Base-by-base conservation (phyloP, 345 rosid genomes). In the Aquilaria malaccensis region DNA sequence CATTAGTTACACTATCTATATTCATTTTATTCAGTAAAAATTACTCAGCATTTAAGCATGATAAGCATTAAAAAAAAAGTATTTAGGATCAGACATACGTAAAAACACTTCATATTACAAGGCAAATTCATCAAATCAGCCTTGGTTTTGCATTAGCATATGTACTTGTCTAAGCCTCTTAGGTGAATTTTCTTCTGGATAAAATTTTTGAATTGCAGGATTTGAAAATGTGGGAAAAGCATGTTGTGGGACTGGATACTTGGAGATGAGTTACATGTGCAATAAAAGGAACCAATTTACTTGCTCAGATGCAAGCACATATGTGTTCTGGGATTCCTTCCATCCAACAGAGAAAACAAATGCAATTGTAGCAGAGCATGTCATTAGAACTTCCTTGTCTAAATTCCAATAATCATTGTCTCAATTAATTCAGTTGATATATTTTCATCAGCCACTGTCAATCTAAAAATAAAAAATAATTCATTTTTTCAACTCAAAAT, bases 251-350 rank as follows among this genome's bases (percentile, higher is more conserved):
- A 83, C 85, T 0, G 89, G 95, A 53, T 62, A 58, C 60, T 65
- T 80, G 48, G 92, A 88, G 83, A 79, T 85, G 85, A 63, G 91
- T 64, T 85, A 81, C 79, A 3, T 77, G 77, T 87, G 88, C 59
- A 52, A 76, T 58, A 76, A 56, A 60, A 56, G 30, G 63, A 84
- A 71, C 59, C 86, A 82, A 2, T 77, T 82, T 52, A 82, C 91
- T 31, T 84, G 91, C 59, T 52, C 79, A n/a, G 84, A 87, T 55
- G 87, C 85, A 14, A 76, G 70, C 58, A 69, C 63, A 33, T 85
- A 81, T 61, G 78, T 80, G 15, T 85, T 85, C 50, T 85, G 91
- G 89, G 89, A 85, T 64, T 69, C 92, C 33, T 83, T 85, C 67
- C 92, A 85, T 65, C 82, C 89, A 0, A 81, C 96, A 4, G 96